Base-by-base conservation (phyloP, 2,329 filamentous ascomycete species). In the Dothistroma septosporum region DNA sequence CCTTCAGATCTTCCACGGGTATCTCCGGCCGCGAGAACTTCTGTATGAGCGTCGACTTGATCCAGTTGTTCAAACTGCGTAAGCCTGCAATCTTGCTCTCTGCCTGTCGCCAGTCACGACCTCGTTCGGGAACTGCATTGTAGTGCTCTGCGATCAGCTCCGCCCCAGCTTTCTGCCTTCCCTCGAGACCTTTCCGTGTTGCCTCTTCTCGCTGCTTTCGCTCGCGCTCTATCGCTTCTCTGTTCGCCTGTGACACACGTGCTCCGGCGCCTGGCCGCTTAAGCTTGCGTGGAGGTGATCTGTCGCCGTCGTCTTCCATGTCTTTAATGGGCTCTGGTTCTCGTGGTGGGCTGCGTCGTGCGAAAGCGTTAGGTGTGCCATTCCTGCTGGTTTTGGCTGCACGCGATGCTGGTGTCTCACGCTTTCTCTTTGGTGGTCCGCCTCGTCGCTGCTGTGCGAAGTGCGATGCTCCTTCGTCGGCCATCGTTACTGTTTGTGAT, bases 11-110 rank as follows among this genome's bases (percentile, higher is more conserved):
- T n/a, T 74, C 75, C 2, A 87, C 64, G 6, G 66, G 66, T 52
- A 69, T 64, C 35, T 80, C 77, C 53, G 77, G 76, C 5, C 68
- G 68, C 3, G 91, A 91, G 77, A 97, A 97, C 74, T 96, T 97
- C 74, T 97, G 92, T 68, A 99, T 97, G 68, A 97, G 85, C 54
- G 90, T 93, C 73, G 91, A 96, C 81, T 99, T 99, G 77, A 99
- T 85, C 94, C 94, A 99, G 76, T 99, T 99, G 79, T 99, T 99
- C 81, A 96, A 94, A 67, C 89, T 91, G 57, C 94, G 86, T 57
- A 99, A 80, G 0, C 94, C 94, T 78, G 95, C 96, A 80, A 99
- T 99, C 70, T 90, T 89, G 75, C 90, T 96, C 71, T 96, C 92
- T 7, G 91, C 96, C 74, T 89, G 91, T 54, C 94, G 86, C 93